These are phyloP conservation scores for Penicillium sp. DNA, from an alignment of 2,329 filamentous ascomycete genomes.

Conservation along the genomic window DNA sequence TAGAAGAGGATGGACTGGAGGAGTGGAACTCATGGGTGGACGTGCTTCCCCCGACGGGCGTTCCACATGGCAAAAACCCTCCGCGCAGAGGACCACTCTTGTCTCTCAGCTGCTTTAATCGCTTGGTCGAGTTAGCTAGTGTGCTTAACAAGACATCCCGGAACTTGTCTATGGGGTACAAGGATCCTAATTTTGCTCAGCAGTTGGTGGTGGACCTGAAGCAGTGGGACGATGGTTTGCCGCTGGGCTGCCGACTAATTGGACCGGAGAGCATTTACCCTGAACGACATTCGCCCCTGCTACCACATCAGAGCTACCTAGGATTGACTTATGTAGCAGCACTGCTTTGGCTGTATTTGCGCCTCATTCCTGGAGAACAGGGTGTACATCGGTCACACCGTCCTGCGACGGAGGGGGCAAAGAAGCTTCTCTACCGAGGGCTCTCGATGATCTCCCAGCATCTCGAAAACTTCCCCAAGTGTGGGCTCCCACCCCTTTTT, in stretches of 20 bases:
- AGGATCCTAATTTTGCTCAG: conserved; percentile 33
- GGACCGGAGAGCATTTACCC: conserved; percentile 40
- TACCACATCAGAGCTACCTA: conserved; percentile 45
- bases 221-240: conserved; percentile 40
- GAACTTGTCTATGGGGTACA: conserved; percentile 33
- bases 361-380: conserved; percentile 35
- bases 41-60: conserved; percentile 37
- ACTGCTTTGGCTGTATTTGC: conserved; percentile 39
- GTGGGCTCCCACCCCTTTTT: conserved; percentile 42
- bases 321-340: conserved; percentile 41
- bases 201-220: conserved; percentile 41
- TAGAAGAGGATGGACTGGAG: conserved; percentile 69
- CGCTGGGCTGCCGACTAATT: conserved; percentile 40
- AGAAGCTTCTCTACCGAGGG: conserved; percentile 40
- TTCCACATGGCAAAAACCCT: conserved; percentile 29
- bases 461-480: conserved; percentile 41
- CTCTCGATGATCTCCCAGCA: conserved; percentile 41
- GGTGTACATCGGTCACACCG: conserved; percentile 34
- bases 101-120: conserved; percentile 57
- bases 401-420: conserved; percentile 38
- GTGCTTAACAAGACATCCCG: conserved; percentile 40
- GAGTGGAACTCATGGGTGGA: conserved; percentile 74
- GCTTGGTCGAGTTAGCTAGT: conserved; percentile 47
- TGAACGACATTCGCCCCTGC: conserved; percentile 38
- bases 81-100: conserved; percentile 44